Evolutionary conservation across 192 early-diverging fungal species (phyloP).

Genomic region (Spinellus fusiger): DNA sequence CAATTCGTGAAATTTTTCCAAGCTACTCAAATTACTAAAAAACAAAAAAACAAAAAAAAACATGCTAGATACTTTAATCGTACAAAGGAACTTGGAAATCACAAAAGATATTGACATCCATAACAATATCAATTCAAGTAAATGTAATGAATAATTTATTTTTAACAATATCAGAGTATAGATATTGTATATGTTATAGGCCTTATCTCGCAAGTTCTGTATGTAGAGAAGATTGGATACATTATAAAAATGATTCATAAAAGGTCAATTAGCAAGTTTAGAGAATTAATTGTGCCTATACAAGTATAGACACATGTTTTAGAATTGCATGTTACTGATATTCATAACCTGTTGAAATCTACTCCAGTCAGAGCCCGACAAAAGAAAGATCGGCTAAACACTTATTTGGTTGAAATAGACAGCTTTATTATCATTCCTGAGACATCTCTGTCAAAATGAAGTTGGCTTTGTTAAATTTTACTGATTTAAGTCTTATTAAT

Average conservation of each 20-base stretch:
- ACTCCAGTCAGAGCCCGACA: neutral
- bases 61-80: slow-evolving; percentile 5
- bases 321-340: neutral
- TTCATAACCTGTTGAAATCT: slow-evolving; percentile 1
- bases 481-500: too few relatives aligned
- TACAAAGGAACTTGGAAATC: slow-evolving; percentile 4
- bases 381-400: neutral
- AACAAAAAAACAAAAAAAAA: too few relatives aligned
- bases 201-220: neutral
- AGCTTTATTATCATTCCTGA: too few relatives aligned
- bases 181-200: slow-evolving; percentile 4
- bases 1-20: slow-evolving; percentile 1
- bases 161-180: slow-evolving; percentile 2
- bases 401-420: slow-evolving; percentile 2
- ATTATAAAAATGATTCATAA: slow-evolving; percentile 1
- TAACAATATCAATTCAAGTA: neutral
- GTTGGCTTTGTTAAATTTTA: too few relatives aligned
- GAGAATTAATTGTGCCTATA: neutral
- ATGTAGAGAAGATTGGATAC: neutral
- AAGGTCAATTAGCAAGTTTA: slow-evolving; percentile 3
- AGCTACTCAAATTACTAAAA: neutral
- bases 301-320: neutral
- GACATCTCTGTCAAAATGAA: too few relatives aligned
- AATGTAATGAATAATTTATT: neutral
- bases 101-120: slow-evolving; percentile 2